A percentile compares a stretch with the other conserved stretches of the same genome.
Evolutionary conservation across 108 stramenopile species (phyloP).

Genomic region (Cyclotella sp.): DNA sequence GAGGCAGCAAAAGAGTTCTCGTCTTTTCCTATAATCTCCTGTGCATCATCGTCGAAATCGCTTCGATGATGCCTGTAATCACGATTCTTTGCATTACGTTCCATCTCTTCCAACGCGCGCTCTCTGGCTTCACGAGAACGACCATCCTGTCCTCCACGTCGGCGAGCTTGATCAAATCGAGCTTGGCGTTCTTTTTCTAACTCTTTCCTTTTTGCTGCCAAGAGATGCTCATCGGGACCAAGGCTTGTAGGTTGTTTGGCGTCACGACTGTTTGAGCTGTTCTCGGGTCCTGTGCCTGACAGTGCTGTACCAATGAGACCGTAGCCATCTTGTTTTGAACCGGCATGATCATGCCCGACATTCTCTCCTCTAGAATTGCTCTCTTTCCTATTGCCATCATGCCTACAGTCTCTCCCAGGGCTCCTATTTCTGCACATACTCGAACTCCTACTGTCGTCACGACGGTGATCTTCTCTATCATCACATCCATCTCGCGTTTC

Average conservation of each 20-base stretch:
- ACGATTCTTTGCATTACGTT: conserved; percentile 13
- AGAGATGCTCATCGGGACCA: conserved; percentile 64
- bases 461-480: background rate
- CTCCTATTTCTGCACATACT: background rate
- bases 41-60: background rate
- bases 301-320: conserved; percentile 56
- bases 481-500: too few relatives aligned
- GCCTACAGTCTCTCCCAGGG: background rate
- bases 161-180: conserved; percentile 2
- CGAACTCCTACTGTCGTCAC: background rate
- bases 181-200: conserved; percentile 51
- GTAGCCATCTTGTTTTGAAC: conserved; percentile 54
- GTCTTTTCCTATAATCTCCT: background rate
- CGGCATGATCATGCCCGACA: background rate
- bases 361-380: conserved; percentile 1
- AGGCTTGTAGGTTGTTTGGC: conserved; percentile 40
- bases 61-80: background rate
- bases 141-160: background rate
- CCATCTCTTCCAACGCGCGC: conserved; percentile 11
- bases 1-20: too few relatives aligned
- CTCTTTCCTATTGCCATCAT: background rate
- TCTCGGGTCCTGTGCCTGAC: background rate
- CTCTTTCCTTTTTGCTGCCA: conserved; percentile 62
- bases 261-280: background rate
- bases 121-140: conserved; percentile 9